phyloP scores from a whole-genome alignment of 768 basidiomycete genomes.

The Pisolithus tinctorius region DNA sequence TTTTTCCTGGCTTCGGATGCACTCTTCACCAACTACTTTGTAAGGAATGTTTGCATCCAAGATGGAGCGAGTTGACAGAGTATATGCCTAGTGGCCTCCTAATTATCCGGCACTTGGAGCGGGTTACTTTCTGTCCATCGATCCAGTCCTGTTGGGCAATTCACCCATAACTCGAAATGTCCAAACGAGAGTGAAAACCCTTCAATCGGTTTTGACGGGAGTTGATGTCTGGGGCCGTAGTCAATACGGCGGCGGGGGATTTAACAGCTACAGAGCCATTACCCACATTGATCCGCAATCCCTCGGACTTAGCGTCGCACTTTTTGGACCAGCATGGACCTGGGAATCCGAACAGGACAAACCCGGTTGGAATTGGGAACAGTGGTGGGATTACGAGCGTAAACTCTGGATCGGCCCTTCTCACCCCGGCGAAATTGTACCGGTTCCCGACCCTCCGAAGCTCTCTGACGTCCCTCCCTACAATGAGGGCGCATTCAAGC shows the following conservation, averaged over 20 bases:
- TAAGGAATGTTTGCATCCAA: conserved; percentile 24
- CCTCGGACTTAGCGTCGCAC: conserved; percentile 65
- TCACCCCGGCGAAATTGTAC: conserved; percentile 31
- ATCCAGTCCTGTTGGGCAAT: conserved; percentile 28
- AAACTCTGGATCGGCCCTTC: conserved; percentile 64
- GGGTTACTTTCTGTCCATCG: conserved; percentile 51
- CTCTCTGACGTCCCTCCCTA: conserved; percentile 34
- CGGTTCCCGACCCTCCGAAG: conserved; percentile 37
- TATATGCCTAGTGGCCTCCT: conserved; percentile 46
- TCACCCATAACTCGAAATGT: background rate
- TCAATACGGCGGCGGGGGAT: conserved; percentile 67
- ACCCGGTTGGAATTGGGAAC: conserved; percentile 53
- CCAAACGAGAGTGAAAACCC: conserved; percentile 28
- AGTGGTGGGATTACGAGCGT: conserved; percentile 71
- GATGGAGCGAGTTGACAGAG: background rate
- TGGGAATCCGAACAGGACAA: conserved; percentile 69
- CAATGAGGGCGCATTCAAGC: conserved; percentile 46
- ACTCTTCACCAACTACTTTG: conserved; percentile 78
- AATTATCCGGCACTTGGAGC: conserved; percentile 43
- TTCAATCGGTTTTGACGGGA: conserved; percentile 61
- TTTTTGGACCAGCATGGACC: conserved; percentile 81
- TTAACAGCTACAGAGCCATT: conserved; percentile 62
- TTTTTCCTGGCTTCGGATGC: conserved; percentile 70
- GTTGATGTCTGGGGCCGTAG: conserved; percentile 81
- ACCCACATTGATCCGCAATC: conserved; percentile 49